Conservation (phyloP, 164 flowering plant species). For the Vitis rotundifolia region DNA sequence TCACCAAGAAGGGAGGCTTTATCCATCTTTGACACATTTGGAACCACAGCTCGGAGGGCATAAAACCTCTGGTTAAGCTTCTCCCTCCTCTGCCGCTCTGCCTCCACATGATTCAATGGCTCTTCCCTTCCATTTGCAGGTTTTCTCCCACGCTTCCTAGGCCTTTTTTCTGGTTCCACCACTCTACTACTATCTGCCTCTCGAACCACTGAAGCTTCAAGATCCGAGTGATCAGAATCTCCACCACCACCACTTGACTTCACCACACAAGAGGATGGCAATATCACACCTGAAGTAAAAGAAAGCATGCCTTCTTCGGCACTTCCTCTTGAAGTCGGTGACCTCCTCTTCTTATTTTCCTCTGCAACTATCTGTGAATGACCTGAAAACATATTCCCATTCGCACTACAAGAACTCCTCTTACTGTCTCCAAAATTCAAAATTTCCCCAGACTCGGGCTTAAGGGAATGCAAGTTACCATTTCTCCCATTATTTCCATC, state of each 20-base stretch:
- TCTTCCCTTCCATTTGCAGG: constrained; percentile 96
- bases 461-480: constrained; percentile 30
- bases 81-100: constrained; percentile 92
- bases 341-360: constrained; percentile 47
- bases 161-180: constrained; percentile 68
- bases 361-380: constrained; percentile 28
- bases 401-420: constrained; percentile 29
- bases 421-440: constrained; percentile 78
- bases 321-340: constrained; percentile 53
- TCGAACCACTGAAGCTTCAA: constrained; percentile 70
- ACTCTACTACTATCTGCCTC: constrained; percentile 69
- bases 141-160: constrained; percentile 83
- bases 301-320: constrained; percentile 81
- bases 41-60: constrained; percentile 86
- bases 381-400: constrained; percentile 40
- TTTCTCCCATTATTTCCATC: constrained; percentile 33
- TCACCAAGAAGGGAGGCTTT: constrained; percentile 93
- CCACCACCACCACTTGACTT: constrained; percentile 41
- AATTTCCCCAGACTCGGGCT: constrained; percentile 81
- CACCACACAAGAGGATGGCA: constrained; percentile 46
- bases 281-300: constrained; percentile 62
- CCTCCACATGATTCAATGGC: constrained; percentile 92
- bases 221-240: constrained; percentile 86
- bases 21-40: constrained; percentile 96
- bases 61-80: constrained; percentile 93